Evolutionary conservation across 2,329 filamentous ascomycete genomes (phyloP), one percentile per base, ranked within the genome.

Genomic region (Claviceps purpurea): DNA sequence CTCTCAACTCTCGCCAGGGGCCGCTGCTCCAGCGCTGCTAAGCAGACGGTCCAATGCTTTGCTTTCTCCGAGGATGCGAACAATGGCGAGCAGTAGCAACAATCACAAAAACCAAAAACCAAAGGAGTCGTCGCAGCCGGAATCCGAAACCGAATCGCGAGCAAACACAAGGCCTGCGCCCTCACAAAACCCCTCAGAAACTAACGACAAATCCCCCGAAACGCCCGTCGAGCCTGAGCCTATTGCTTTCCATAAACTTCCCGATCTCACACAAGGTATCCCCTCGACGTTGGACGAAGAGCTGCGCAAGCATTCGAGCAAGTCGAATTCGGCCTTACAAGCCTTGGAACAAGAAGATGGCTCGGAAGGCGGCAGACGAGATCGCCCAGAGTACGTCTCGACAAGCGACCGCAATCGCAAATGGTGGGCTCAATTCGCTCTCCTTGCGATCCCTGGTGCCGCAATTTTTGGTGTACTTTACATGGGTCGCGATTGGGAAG

Each of bases 221-320:
- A 44, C 58, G n/a, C 54, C 59, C 38, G 63, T 63, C 47, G 68
- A 72, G 50, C 60, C 63, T 49, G 68, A 71, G 50, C 60, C 70
- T 54, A 71, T 76, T 58, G 73, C 81, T 24, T 74, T 79, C 50
- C 77, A 84, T 61, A 84, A 87, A 50, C 79, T 96, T 13, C 91
- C 91, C 50, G 90, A 97, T 65, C 76, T 97, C 45, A 93, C 89
- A n/a, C 84, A 91, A 63, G 91, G 91, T 57, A 95, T 97, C 56
- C 91, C 91, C 0, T 95, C 90, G 2, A 95, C 90, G 1, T 77
- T 96, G 52, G 87, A 84, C 52, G 84, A 84, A 54, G 91, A 96
- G 69, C 78, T 84, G 52, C 68, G 71, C 0, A 68, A 71, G 30
- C 62, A 55, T 66, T 69, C 57, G 57, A 72, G 60, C 60, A 65